Conservation (phyloP, 257 asterid genomes). For the Rauvolfia tetraphylla region DNA sequence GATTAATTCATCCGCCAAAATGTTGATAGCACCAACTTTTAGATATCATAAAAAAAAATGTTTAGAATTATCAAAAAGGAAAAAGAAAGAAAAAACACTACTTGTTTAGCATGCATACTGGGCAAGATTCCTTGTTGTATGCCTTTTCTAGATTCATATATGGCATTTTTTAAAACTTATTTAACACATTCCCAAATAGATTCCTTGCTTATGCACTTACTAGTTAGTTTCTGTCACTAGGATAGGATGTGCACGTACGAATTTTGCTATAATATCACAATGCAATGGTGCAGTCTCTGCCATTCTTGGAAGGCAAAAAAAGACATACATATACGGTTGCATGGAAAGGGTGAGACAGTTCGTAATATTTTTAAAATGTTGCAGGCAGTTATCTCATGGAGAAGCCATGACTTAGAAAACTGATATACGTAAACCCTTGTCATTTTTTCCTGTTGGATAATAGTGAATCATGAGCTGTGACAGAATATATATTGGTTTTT, state of each 20-base stretch:
- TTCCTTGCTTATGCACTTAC: neutral
- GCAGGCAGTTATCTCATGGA: neutral
- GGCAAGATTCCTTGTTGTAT: neutral
- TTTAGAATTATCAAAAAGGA: too few species aligned
- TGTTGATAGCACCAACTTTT: neutral
- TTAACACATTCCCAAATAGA: neutral
- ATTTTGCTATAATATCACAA: neutral
- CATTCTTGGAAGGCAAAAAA: neutral
- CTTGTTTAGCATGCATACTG: neutral
- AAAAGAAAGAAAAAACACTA: too few species aligned
- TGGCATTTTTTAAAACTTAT: neutral
- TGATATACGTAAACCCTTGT: neutral
- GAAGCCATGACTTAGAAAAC: neutral
- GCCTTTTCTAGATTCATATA: neutral
- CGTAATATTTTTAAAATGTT: neutral
- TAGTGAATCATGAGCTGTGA: neutral
- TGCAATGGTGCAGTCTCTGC: neutral
- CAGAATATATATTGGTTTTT: neutral
- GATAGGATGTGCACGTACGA: neutral
- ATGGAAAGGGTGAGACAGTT: neutral
- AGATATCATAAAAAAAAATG: too few species aligned
- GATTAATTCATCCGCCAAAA: neutral
- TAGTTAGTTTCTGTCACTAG: neutral
- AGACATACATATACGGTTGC: neutral
- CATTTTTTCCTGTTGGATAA: neutral